Percentiles rank a stretch among this genome's conserved stretches.
Conservation (phyloP, 805 yeast genomes). For the Starmerella sp. region DNA sequence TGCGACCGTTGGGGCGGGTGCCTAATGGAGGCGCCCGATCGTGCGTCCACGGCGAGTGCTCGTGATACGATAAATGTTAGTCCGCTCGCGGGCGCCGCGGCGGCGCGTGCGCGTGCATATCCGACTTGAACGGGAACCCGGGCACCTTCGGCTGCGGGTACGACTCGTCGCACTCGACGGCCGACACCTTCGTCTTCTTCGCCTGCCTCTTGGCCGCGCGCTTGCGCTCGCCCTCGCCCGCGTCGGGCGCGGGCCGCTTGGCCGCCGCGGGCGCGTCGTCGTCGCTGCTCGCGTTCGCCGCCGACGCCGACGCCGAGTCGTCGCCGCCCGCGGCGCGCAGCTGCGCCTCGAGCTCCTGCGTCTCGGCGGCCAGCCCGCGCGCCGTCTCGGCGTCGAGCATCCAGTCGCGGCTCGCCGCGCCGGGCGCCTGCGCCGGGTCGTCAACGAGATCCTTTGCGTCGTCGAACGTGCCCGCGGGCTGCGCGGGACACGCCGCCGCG, state of each 20-base stretch:
- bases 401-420: background rate
- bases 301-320: background rate
- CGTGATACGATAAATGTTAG: too few relatives aligned
- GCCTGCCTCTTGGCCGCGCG: background rate
- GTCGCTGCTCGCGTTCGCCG: background rate
- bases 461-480: conserved; percentile 10
- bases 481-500: conserved; percentile 18
- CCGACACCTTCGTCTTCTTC: conserved; percentile 6
- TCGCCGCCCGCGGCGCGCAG: background rate
- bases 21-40: background rate
- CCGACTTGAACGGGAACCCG: conserved; percentile 8
- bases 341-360: background rate
- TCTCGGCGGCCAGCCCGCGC: background rate
- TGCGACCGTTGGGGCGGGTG: too few relatives aligned
- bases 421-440: background rate
- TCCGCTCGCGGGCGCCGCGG: background rate
- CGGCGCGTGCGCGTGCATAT: background rate
- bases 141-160: conserved; percentile 13
- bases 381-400: background rate
- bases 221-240: background rate
- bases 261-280: background rate
- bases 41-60: too few relatives aligned
- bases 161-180: conserved; percentile 10
- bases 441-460: conserved; percentile 14
- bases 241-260: background rate